These are phyloP conservation scores for Mycena capillaripes DNA, from an alignment of 768 basidiomycete genomes.

Conservation along the genomic window DNA sequence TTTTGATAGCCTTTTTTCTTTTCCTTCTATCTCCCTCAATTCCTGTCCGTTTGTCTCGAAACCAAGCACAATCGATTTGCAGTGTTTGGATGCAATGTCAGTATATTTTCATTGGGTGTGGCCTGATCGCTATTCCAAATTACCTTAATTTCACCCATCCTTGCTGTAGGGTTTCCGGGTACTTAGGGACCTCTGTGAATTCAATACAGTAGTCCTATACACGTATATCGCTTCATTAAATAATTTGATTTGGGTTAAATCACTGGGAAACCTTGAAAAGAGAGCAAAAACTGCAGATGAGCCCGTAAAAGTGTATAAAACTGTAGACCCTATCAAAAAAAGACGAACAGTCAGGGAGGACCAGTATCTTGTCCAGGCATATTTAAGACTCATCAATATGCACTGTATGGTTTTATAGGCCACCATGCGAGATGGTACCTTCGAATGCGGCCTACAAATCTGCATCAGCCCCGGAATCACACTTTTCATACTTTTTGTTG, in stretches of 20 bases:
- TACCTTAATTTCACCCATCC: neutral
- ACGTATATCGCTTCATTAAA: neutral
- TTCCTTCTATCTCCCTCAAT: neutral
- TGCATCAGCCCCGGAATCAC: neutral
- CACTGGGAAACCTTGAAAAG: neutral
- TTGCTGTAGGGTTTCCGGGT: neutral
- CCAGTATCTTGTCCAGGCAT: neutral
- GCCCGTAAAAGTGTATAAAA: neutral
- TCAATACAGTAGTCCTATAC: neutral
- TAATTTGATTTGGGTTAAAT: neutral
- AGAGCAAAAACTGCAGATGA: neutral
- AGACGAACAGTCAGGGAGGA: neutral
- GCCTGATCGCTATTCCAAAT: neutral
- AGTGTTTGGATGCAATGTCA: neutral
- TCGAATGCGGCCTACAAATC: too few relatives aligned
- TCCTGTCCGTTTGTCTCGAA: neutral
- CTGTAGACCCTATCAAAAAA: neutral
- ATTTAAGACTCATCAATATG: neutral
- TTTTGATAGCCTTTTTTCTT: conserved; percentile 2
- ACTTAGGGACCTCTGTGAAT: neutral
- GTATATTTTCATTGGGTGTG: neutral
- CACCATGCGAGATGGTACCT: neutral
- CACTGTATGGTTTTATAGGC: neutral
- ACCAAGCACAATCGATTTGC: neutral
- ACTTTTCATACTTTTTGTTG: neutral